phyloP scores from a whole-genome alignment of 768 basidiomycete genomes.

The Lentinula edodes region DNA sequence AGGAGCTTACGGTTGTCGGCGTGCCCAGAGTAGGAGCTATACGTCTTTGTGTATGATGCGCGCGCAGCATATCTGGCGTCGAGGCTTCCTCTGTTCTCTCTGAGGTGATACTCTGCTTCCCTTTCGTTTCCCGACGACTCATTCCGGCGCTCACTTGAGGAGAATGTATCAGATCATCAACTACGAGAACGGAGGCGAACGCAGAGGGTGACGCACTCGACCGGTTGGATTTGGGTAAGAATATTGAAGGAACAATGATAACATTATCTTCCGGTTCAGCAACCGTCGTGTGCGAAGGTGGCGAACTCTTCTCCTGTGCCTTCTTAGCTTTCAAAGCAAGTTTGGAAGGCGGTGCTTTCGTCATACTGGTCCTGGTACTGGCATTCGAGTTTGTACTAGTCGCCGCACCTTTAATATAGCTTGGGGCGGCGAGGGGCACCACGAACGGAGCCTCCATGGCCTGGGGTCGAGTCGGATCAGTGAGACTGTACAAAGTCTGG shows the following conservation, averaged over 20 bases:
- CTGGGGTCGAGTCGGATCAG: conserved; percentile 38
- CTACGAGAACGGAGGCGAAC: conserved; percentile 68
- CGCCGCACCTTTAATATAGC: conserved; percentile 13
- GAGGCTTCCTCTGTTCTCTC: conserved; percentile 9
- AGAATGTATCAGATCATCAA: conserved; percentile 36
- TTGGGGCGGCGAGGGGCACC: conserved; percentile 31
- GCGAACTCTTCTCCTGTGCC: conserved; percentile 17
- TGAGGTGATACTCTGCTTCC: conserved; percentile 19
- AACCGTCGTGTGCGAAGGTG: not conserved
- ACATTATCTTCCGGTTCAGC: conserved; percentile 34
- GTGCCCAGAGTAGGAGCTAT: conserved; percentile 30
- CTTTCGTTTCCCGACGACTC: conserved; percentile 17
- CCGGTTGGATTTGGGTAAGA: conserved; percentile 44
- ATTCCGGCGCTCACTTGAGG: conserved; percentile 23
- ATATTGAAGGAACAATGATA: conserved; percentile 46
- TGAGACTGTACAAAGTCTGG: conserved; percentile 63
- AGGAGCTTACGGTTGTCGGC: conserved; percentile 33
- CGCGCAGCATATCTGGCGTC: conserved; percentile 20
- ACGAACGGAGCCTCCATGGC: conserved; percentile 37
- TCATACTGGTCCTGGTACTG: not conserved
- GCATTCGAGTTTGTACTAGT: conserved; percentile 47
- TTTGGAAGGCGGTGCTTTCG: conserved; percentile 46
- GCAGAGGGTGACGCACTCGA: conserved; percentile 74
- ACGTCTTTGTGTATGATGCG: conserved; percentile 20
- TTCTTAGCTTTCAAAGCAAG: conserved; percentile 70